Base-by-base conservation (phyloP, 495 filamentous ascomycete genomes). In the Aspergillus saccharolyticus region DNA sequence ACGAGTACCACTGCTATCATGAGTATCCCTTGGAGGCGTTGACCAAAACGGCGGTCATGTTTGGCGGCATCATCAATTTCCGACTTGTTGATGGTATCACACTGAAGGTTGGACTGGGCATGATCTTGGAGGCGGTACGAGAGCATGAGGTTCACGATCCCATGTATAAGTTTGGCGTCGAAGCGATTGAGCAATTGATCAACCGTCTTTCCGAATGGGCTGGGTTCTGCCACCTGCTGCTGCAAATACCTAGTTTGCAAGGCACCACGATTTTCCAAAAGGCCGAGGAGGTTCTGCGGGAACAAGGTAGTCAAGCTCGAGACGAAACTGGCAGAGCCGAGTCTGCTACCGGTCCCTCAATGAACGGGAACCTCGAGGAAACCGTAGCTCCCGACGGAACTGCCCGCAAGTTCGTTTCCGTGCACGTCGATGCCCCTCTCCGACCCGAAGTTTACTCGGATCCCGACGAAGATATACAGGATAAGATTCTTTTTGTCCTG, bases 91-190 rank as follows among this genome's bases (percentile, higher is more conserved):
- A 90, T 50, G 85, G 89, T 22, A 84, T 99, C 33, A 90, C 94
- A 1, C 85, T 97, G 44, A 89, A 95, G 64, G 90, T 96, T 53
- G 94, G 88, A 12, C 75, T 96, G 45, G 90, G 87, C 5, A 97
- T 99, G 94, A 92, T 99, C 57, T 78, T 97, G 28, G 93, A 99
- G 70, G 89, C 95, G 15, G 91, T 97, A 14, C 78, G 88, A 46
- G 90, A 96, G 57, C 87, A 91, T 61, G 77, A 80, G 5, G 81
- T 88, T 10, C 87, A 92, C 16, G 82, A 89, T 50, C 83, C 88
- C 0, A 97, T 99, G 94, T 97, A 91, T 76, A 96, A 96, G 62
- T 99, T 99, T 67, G 94, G 94, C 1, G 80, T 97, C n/a, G 93
- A 97, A 66, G 95, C 94, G 8, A 85, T 99, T 30, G 84, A 96